Evolutionary conservation across 768 basidiomycete genomes (phyloP).

Genomic region (Pleurotus eryngii): DNA sequence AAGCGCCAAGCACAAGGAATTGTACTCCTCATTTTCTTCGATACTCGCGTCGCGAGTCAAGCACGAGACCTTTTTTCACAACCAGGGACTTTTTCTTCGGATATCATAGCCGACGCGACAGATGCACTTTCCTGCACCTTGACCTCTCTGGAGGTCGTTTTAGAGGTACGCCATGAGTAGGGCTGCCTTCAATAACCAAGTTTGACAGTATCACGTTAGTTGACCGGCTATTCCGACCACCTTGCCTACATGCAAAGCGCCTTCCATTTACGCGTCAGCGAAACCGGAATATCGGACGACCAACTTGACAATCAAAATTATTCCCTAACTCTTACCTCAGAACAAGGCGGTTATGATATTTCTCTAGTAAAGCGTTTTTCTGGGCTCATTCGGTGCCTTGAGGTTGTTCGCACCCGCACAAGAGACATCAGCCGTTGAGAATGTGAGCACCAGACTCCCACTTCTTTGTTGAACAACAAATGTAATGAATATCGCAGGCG

Average conservation of each 20-base stretch:
- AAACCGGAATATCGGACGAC: constrained; percentile 16
- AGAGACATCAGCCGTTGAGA: constrained; percentile 4
- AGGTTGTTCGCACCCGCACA: constrained; percentile 17
- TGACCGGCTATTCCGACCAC: constrained; percentile 50
- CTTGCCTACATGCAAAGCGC: constrained; percentile 49
- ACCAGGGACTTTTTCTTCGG: constrained; percentile 26
- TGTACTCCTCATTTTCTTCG: constrained; percentile 59
- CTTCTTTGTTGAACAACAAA: too few species aligned
- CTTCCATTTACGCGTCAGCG: constrained; percentile 46
- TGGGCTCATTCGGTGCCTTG: constrained; percentile 30
- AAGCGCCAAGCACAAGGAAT: constrained; percentile 39
- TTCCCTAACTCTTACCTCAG: not conserved
- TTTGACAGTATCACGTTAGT: constrained; percentile 30
- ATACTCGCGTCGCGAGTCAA: constrained; percentile 47
- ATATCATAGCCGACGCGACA: constrained; percentile 18
- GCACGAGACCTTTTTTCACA: constrained; percentile 19
- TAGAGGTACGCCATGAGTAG: constrained; percentile 30
- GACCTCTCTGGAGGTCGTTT: constrained; percentile 42
- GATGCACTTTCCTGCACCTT: constrained; percentile 38
- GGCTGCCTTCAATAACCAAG: constrained; percentile 8
- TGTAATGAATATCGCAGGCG: not conserved
- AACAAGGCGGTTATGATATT: constrained; percentile 17
- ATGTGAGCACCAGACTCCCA: constrained; percentile 18
- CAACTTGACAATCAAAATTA: constrained; percentile 8
- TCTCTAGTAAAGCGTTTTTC: constrained; percentile 25